Base-by-base conservation (phyloP, 2,329 filamentous ascomycete species). In the Alternaria triticina region DNA sequence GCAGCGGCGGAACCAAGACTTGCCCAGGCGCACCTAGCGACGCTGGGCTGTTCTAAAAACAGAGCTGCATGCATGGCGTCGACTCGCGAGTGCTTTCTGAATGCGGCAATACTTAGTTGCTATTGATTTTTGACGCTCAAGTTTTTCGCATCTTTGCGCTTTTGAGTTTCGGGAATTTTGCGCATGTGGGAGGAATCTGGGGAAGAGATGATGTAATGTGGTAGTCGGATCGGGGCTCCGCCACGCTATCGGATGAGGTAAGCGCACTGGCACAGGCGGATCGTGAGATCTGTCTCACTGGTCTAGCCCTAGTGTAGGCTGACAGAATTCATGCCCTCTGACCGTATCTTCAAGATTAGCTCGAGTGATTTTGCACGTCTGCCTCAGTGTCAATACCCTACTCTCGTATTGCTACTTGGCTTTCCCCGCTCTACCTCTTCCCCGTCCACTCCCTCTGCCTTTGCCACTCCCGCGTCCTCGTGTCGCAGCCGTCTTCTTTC, bases 401-500 rank as follows among this genome's bases (percentile, higher is more conserved):
- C 56, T 43, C 30, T 49, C 30, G 43, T 55, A 45, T 55, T 30
- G 40, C 17, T 33, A 40, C 50, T 59, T 54, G 45, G 61, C 55
- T 40, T 50, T 59, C 54, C 52, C 64, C 50, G 55, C 59, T 50
- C 44, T 57, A 2, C 45, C 64, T 60, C 54, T 40, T 28, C 61
- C 70, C 40, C 68, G 44, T 45, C 57, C 70, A 46, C 57, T 59
- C 20, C 59, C 56, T 56, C 62, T 55, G 17, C n/a, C 59, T 54
- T 44, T 59, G 30, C 44, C 61, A 12, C 52, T 57, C 44, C 54
- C 56, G 15, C 54, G 28, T 40, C 62, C 55, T 49, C 43, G 49
- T 36, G 30, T 50, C 15, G 36, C 47, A 30, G 17, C 15, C 36
- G 36, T 43, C 15, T 54, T 55, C 56, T 71, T 70, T 57, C 66